phyloP scores from a whole-genome alignment of 257 asterid species.

The Nicotiana obtusifolia region DNA sequence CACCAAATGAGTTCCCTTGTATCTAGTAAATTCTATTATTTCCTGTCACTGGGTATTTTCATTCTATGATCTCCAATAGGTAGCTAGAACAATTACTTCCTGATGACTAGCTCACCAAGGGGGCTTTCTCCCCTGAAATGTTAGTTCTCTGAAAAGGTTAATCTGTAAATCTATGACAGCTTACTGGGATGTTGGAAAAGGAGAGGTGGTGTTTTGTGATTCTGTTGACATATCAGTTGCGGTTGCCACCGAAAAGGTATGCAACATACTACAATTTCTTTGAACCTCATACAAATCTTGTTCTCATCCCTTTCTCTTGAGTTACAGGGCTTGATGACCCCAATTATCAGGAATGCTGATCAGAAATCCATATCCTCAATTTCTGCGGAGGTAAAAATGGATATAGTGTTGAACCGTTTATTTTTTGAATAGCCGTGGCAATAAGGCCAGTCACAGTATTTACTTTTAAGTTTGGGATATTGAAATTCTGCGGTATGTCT shows the following conservation, averaged over 20 bases:
- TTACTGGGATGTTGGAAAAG: conserved; percentile 77
- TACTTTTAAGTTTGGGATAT: background rate
- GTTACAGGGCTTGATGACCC: conserved; percentile 96
- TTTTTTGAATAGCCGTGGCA: background rate
- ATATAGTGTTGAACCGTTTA: conserved; percentile 7
- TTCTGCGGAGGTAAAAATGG: conserved; percentile 67
- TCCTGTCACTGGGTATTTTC: background rate
- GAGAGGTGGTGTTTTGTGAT: conserved; percentile 61
- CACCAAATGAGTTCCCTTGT: background rate
- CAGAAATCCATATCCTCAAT: conserved; percentile 92
- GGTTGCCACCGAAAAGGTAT: conserved; percentile 97
- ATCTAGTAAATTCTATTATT: background rate
- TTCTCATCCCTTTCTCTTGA: conserved; percentile 18
- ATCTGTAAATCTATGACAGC: conserved; percentile 40
- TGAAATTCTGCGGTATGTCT: background rate
- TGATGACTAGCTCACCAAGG: background rate
- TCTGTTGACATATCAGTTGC: conserved; percentile 97
- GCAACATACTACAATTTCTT: conserved; percentile 5
- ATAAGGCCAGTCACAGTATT: background rate
- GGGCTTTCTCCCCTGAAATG: background rate
- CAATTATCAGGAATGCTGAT: conserved; percentile 88
- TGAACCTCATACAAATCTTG: conserved; percentile 9
- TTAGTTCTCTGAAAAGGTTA: background rate
- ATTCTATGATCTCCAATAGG: background rate
- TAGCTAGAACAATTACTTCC: background rate